A percentile compares a stretch with the other conserved stretches of the same genome.
Evolutionary conservation across 345 rosid species (phyloP).

Genomic region (Brassica rapa): DNA sequence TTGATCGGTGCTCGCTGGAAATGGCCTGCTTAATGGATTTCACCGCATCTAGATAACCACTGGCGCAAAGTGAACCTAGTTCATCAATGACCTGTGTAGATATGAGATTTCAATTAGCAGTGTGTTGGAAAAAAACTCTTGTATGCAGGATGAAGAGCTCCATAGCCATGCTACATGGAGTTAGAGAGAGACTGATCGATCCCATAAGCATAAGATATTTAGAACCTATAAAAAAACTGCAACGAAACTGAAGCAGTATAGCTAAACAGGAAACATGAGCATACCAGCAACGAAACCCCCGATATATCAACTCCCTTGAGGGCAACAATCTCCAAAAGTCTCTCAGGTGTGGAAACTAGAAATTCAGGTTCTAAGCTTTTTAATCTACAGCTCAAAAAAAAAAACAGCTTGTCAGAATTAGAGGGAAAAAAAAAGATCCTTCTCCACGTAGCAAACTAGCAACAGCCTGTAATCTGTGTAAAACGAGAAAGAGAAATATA

Average conservation of each 20-base stretch:
- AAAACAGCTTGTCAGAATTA: constrained; percentile 20
- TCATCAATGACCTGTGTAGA: constrained; percentile 71
- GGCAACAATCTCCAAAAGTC: constrained; percentile 79
- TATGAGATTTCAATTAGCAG: constrained; percentile 17
- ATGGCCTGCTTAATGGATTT: constrained; percentile 63
- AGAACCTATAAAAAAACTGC: background rate
- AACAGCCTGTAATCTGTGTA: background rate
- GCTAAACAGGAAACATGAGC: background rate
- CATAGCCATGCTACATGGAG: background rate
- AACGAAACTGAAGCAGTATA: background rate
- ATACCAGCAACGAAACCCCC: constrained; percentile 77
- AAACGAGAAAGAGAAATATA: background rate
- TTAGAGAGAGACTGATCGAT: background rate
- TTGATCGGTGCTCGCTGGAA: constrained; percentile 51
- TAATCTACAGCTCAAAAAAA: constrained; percentile 51
- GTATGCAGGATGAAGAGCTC: background rate
- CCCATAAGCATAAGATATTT: too few relatives aligned
- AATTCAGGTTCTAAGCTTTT: constrained; percentile 88
- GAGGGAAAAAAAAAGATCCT: background rate
- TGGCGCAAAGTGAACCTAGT: constrained; percentile 44
- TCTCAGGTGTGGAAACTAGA: constrained; percentile 82
- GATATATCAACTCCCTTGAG: constrained; percentile 73
- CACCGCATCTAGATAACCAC: constrained; percentile 47
- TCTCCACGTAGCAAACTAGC: constrained; percentile 10
- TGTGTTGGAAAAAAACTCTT: background rate